Percentiles rank a stretch among this genome's conserved stretches.
Conservation (phyloP, 495 filamentous ascomycete species). For the Rusavskia elegans region DNA sequence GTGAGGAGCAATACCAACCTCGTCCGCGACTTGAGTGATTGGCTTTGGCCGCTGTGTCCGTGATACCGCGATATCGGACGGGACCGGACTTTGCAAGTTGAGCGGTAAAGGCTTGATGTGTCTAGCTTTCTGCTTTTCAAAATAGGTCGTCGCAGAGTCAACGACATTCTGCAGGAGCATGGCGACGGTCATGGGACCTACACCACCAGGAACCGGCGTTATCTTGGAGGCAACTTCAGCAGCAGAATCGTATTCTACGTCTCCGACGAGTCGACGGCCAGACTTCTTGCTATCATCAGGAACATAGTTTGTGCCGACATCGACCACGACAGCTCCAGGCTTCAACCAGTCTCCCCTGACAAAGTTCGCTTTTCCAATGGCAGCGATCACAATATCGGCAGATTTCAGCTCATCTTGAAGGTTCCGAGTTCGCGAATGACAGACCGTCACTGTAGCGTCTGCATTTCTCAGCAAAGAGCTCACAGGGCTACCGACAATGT, state of each 20-base stretch:
- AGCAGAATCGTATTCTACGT: constrained; percentile 84
- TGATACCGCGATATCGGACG: constrained; percentile 88
- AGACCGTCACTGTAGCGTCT: constrained; percentile 90
- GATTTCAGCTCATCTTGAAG: constrained; percentile 57
- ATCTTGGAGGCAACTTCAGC: constrained; percentile 82
- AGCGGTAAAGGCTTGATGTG: constrained; percentile 65
- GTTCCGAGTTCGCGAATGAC: constrained; percentile 73
- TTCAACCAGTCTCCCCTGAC: constrained; percentile 94
- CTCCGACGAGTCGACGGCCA: constrained; percentile 82
- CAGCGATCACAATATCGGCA: constrained; percentile 82
- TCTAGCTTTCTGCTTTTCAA: constrained; percentile 64
- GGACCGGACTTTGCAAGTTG: constrained; percentile 58
- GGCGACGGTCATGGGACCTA: constrained; percentile 96
- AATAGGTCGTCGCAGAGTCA: constrained; percentile 60
- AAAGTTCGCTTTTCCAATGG: constrained; percentile 75
- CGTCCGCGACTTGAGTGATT: constrained; percentile 66
- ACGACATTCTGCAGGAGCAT: constrained; percentile 94
- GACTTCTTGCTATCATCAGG: constrained; percentile 90
- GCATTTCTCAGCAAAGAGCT: constrained; percentile 90
- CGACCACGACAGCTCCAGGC: constrained; percentile 83
- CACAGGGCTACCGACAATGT: constrained; percentile 93
- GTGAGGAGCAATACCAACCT: constrained; percentile 69
- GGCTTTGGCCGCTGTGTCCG: constrained; percentile 78
- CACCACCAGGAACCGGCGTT: constrained; percentile 91
- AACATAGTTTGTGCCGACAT: constrained; percentile 95